phyloP scores from a whole-genome alignment of 495 filamentous ascomycete species.

The Neurospora hispaniola region DNA sequence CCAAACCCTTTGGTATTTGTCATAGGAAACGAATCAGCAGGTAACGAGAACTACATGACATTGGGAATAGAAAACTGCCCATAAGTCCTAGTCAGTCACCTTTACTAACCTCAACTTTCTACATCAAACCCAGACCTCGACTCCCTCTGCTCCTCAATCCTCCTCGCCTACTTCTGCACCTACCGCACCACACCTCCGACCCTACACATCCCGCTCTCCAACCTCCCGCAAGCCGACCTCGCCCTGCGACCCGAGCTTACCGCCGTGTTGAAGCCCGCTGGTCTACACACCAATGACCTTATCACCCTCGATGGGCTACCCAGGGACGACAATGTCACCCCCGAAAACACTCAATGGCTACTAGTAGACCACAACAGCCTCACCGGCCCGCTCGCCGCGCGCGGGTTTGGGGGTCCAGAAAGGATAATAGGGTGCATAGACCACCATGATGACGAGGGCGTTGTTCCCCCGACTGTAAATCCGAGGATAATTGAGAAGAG shows the following conservation, averaged over 20 bases:
- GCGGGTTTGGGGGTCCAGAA: slow-evolving; percentile 18
- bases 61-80: no score
- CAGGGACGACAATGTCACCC: slow-evolving; percentile 4
- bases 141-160: slow-evolving; percentile 75
- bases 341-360: slow-evolving; percentile 42
- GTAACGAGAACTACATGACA: slow-evolving; percentile 17
- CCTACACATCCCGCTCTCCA: slow-evolving; percentile 71
- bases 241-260: slow-evolving; percentile 69
- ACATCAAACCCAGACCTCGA: slow-evolving; percentile 57
- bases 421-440: slow-evolving; percentile 71
- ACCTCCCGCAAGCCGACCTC: slow-evolving; percentile 61
- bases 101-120: no score
- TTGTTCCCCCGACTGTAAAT: slow-evolving; percentile 38
- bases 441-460: slow-evolving; percentile 77
- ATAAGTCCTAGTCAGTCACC: no score
- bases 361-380: slow-evolving; percentile 89
- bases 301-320: slow-evolving; percentile 42
- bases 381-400: slow-evolving; percentile 40
- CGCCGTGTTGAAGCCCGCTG: slow-evolving; percentile 38
- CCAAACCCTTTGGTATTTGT: slow-evolving; percentile 47
- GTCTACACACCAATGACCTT: slow-evolving; percentile 32
- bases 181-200: slow-evolving; percentile 27
- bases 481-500: slow-evolving; percentile 57
- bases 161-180: slow-evolving; percentile 73
- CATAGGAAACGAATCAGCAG: slow-evolving; percentile 64